Evolutionary conservation across 148 eudicot genomes (phyloP).

Genomic region (Chenopodium berlandieri): DNA sequence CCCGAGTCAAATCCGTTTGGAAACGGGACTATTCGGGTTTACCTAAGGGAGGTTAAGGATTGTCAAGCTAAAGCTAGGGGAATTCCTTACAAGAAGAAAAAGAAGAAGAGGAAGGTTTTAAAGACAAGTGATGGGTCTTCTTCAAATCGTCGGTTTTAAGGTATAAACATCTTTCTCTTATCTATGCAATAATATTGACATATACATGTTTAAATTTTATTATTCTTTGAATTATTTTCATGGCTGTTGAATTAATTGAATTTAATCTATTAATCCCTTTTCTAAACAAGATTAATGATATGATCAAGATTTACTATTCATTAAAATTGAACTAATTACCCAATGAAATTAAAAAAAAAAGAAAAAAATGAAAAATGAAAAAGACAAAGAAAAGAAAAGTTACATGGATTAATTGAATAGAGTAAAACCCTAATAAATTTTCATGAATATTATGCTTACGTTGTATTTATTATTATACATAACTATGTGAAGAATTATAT

Average conservation of each 20-base stretch:
- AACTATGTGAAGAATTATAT: too few relatives aligned
- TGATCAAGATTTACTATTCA: too few relatives aligned
- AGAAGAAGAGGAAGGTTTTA: slow-evolving; percentile 45
- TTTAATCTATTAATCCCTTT: too few relatives aligned
- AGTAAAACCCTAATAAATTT: slow-evolving; percentile 14
- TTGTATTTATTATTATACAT: too few relatives aligned
- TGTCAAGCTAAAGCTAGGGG: slow-evolving; percentile 82
- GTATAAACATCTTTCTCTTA: background rate
- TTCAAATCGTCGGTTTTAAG: slow-evolving; percentile 6
- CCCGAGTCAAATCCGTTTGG: slow-evolving; percentile 78
- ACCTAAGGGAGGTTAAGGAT: slow-evolving; percentile 70
- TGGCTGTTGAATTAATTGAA: background rate
- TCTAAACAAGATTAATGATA: too few relatives aligned
- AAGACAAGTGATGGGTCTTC: slow-evolving; percentile 20
- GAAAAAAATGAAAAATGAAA: too few relatives aligned
- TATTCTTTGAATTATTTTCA: too few relatives aligned
- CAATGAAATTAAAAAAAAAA: too few relatives aligned
- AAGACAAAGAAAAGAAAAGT: background rate
- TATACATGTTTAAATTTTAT: too few relatives aligned
- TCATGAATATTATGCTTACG: background rate
- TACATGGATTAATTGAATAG: background rate
- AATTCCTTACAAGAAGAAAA: slow-evolving; percentile 76
- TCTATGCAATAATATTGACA: background rate
- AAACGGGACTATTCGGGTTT: slow-evolving; percentile 65
- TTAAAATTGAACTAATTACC: background rate